Evolutionary conservation across 768 basidiomycete species (phyloP).

Genomic region (Leccinum subtestaceum): DNA sequence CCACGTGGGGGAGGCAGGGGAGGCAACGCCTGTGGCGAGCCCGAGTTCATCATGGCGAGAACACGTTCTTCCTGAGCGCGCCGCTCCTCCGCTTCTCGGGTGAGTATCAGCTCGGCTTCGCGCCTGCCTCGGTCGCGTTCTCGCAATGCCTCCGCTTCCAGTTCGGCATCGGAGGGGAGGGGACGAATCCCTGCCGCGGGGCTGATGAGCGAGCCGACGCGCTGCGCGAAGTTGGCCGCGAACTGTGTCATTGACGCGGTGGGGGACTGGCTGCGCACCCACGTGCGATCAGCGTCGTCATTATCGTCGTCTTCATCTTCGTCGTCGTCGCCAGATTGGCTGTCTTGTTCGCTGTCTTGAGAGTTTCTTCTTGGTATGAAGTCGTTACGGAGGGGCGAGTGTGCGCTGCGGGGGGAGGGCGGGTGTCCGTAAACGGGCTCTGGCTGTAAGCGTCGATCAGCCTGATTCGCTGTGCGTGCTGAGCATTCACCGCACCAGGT

Average conservation of each 20-base stretch:
- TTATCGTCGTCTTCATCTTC: constrained; percentile 37
- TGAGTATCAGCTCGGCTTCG: constrained; percentile 77
- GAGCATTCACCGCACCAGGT: constrained; percentile 33
- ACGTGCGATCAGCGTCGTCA: constrained; percentile 23
- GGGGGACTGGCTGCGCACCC: constrained; percentile 45
- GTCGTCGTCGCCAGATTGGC: constrained; percentile 43
- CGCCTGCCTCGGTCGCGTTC: constrained; percentile 73
- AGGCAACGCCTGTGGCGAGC: constrained; percentile 40
- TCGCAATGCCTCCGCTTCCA: constrained; percentile 76
- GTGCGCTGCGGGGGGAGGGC: constrained; percentile 44
- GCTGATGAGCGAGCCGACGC: constrained; percentile 66
- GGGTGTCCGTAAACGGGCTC: constrained; percentile 43
- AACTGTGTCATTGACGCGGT: constrained; percentile 73
- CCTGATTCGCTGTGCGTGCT: not conserved
- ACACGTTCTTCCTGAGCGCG: constrained; percentile 70
- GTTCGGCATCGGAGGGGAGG: constrained; percentile 68
- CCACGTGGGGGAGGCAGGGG: constrained; percentile 66
- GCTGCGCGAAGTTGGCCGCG: constrained; percentile 71
- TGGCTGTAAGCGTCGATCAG: constrained; percentile 34
- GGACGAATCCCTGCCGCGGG: constrained; percentile 44
- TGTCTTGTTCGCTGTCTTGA: constrained; percentile 49
- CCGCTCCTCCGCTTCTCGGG: constrained; percentile 66
- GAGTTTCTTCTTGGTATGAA: constrained; percentile 49
- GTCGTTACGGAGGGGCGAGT: constrained; percentile 70
- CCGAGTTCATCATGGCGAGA: constrained; percentile 62